Base-by-base conservation (phyloP, 2,329 filamentous ascomycete species). In the Colletotrichum sp. region DNA sequence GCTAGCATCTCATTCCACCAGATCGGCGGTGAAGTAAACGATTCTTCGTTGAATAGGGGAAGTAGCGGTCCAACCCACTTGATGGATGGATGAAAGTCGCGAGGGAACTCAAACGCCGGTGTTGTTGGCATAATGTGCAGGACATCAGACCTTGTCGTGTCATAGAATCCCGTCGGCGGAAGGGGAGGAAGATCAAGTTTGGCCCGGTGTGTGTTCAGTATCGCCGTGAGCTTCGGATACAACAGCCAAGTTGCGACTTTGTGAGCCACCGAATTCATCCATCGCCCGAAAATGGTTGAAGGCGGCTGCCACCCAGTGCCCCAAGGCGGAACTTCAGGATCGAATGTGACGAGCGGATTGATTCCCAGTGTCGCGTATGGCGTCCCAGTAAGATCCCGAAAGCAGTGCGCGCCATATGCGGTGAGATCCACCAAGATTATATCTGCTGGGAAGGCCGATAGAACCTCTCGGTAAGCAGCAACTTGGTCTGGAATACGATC, bases 1-100 rank as follows among this genome's bases (percentile, higher is more conserved):
- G 76, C 69, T n/a, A 78, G 67, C 68, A 81, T 69, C 63, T 80
- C 78, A 18, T 73, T 69, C 80, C 80, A 81, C 79, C 79, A 81
- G 60, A 16, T n/a, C 1, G 69, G 60, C 2, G 26, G 66, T 5
- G 44, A 30, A 65, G 36, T n/a, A 67, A 75, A 5, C 57, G 76
- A 3, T 39, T 73, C 64, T 1, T 57, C 59, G 21, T 15, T 39
- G 39, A 59, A 74, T 0, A 55, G 18, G 2, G 69, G 69, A 3
- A 72, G 36, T 0, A 75, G n/a, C 4, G 63, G 62, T 4, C 72
- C 72, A 4, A 80, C 76, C 64, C 79, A 80, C 8, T 59, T 71
- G 2, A 80, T 69, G 3, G 64, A 68, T 5, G 75, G 76, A 24
- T 64, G 55, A 32, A 78, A 66, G 39, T 39, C 72, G 4, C 78